Evolutionary conservation across 2,329 filamentous ascomycete species (phyloP), one percentile per base, ranked within the genome.

Genomic region (Fusarium brevicatenulatum): DNA sequence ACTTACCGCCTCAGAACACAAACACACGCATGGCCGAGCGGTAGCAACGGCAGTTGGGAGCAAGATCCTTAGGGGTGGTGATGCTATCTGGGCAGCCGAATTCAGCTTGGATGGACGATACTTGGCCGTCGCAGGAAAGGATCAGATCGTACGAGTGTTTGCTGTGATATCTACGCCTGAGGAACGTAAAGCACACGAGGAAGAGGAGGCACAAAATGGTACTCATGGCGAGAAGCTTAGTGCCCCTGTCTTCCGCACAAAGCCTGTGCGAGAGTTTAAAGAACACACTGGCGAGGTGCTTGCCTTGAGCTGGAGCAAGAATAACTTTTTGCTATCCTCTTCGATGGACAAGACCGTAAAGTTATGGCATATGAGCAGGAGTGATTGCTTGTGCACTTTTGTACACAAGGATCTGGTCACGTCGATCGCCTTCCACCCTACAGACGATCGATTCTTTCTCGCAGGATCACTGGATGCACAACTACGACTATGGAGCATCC

Each of bases 341-440:
- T 97, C 95, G 0, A 98, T 98, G 95, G 96, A 99, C 81, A 98
- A 98, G 85, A 97, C 95, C 0, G 96, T 99, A 18, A 90, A 94
- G 19, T 82, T 99, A 53, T 99, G 96, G 95, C 96, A 99, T 82
- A 87, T 96, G 70, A 95, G 90, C 79, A 88, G 95, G 58, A 82
- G 88, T 7, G 95, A 98, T 78, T 98, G 95, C 77, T 86, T 99
- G 2, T 97, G 95, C 81, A 95, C 93, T 4, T 99, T 98, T 84
- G 94, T 95, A 77, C 96, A 98, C 82, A 94, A 91, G 76, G 96
- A 99, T 80, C 95, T 98, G 76, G 95, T 98, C 52, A 97, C 96
- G 0, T 95, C 95, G 3, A 95, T 99, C 55, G 91, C 94, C 42
- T 99, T 99, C 75, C 96, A 99, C 80, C 96, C 96, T 1, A 91